A percentile compares a stretch with the other conserved stretches of the same genome.
Evolutionary conservation across 2,329 filamentous ascomycete genomes (phyloP).

Genomic region (Colletotrichum phormii): DNA sequence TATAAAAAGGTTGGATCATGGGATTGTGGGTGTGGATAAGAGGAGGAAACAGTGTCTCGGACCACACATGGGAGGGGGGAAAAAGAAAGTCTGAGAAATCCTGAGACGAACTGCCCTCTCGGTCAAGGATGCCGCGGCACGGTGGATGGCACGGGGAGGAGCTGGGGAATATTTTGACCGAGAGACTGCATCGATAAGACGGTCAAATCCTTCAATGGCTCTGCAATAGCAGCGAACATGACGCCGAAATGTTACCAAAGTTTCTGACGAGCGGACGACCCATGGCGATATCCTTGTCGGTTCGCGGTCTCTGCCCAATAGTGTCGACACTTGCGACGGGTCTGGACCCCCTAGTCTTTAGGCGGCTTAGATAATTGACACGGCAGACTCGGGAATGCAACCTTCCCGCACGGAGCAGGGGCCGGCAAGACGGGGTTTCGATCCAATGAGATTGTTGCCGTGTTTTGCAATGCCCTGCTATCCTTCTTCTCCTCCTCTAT

Average conservation of each 20-base stretch:
- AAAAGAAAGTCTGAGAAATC: neutral
- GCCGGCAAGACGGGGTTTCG: neutral
- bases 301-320: neutral
- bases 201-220: neutral
- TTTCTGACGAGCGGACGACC: neutral
- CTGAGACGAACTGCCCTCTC: neutral
- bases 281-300: neutral
- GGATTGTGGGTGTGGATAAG: neutral
- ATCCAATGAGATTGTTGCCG: neutral
- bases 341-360: neutral
- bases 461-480: neutral
- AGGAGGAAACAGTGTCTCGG: neutral
- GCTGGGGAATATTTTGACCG: neutral
- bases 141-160: neutral
- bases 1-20: neutral
- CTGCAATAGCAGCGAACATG: neutral
- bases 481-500: neutral
- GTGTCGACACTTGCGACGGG: neutral
- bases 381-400: neutral
- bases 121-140: neutral
- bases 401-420: slow-evolving; percentile 1
- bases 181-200: neutral
- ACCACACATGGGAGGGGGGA: neutral
- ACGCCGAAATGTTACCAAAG: neutral
- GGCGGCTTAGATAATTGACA: neutral